A percentile compares a stretch with the other conserved stretches of the same genome.
Evolutionary conservation across 2,329 filamentous ascomycete species (phyloP).

Genomic region (Xylariaceae sp.): DNA sequence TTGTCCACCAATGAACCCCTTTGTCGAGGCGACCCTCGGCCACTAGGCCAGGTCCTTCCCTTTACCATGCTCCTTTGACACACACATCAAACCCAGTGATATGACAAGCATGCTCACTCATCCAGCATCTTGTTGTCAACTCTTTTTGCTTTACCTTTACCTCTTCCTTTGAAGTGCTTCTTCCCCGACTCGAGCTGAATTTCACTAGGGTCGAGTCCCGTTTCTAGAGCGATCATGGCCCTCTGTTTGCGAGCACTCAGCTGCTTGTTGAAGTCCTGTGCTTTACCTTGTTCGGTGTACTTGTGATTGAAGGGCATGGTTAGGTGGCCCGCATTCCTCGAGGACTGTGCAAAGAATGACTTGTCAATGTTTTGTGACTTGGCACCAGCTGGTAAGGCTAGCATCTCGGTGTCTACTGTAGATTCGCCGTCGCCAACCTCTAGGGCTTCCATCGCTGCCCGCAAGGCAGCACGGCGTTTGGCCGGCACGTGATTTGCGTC

Average conservation of each 20-base stretch:
- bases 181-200: constrained; percentile 64
- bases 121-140: constrained; percentile 32
- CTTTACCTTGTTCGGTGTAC: constrained; percentile 74
- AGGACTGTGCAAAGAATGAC: constrained; percentile 67
- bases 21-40: not conserved
- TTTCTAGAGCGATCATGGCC: constrained; percentile 77
- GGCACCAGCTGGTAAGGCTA: constrained; percentile 54
- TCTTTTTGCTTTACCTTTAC: constrained; percentile 57
- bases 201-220: constrained; percentile 78
- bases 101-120: constrained; percentile 28
- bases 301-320: constrained; percentile 84
- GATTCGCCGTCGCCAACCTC: constrained; percentile 37
- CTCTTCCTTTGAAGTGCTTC: constrained; percentile 89
- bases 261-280: constrained; percentile 54
- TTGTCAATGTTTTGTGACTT: constrained; percentile 80
- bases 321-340: constrained; percentile 59
- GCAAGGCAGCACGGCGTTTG: constrained; percentile 68
- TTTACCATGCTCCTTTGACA: not conserved
- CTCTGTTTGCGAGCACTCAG: constrained; percentile 80
- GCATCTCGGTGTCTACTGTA: constrained; percentile 43
- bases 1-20: not conserved
- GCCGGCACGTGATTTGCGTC: constrained; percentile 76
- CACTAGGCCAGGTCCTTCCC: not conserved
- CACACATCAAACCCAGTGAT: not conserved
- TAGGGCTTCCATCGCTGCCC: constrained; percentile 45